Base-by-base conservation (phyloP, 805 yeast genomes). In the Myxozyma vanderwaltii region DNA sequence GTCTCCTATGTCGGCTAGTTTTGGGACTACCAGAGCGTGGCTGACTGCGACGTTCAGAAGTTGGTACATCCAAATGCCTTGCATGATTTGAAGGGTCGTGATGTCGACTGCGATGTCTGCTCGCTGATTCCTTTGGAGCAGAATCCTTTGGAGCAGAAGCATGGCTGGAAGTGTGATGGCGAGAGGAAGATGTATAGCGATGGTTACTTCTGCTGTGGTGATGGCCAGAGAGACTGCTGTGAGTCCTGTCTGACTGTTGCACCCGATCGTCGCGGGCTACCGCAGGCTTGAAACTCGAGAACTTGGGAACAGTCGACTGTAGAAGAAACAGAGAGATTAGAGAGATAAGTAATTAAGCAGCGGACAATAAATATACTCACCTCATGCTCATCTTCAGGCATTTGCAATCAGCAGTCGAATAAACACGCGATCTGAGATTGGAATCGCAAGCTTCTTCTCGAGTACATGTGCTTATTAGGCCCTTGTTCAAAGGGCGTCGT, bases 211-310 rank as follows among this genome's bases (percentile, higher is more conserved):
- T 44, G 24, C 17, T 19, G 29, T 24, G 39, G 35, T 39, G 49
- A 13, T n/a, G 15, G 41, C 4, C 27, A 19, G 39, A 21, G 6
- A 7, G 33, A 6, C 33, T 29, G 33, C 33, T 29, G 10, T 29
- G 10, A 7, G 33, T 7, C 10, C 10, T 29, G 38, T 39, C 50
- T 26, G 33, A 10, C 29, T 26, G 17, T 33, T 10, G 44, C 33
- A 33, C 39, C 48, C 21, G 19, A n/a, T 26, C 12, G 3, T 21
- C 41, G 23, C 21, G 40, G 17, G 33, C 19, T 7, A 21, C 2
- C 39, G 27, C 29, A 7, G 50, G 56, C 51, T 59, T 59, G 56
- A 59, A 59, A 39, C 63, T 59, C 6, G 63, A 46, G 51, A 59
- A 59, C 44, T 55, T 59, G 31, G 63, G 63, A 29, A 59, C 63